Base-by-base conservation (phyloP, 148 eudicot species). In the Pouteria glomerata region DNA sequence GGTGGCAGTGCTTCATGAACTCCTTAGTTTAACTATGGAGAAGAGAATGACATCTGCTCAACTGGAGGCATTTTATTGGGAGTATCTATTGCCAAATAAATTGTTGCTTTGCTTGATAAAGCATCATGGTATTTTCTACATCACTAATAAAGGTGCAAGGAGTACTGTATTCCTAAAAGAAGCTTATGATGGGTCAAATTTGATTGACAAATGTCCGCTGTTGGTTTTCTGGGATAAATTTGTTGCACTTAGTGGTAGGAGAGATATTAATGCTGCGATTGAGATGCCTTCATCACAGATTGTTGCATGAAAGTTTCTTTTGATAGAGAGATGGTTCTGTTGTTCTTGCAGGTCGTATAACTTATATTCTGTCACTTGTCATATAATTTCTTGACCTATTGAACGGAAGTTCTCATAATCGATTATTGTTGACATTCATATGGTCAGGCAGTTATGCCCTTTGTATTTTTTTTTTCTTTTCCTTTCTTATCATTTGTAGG, bases 1-100 rank as follows among this genome's bases (percentile, higher is more conserved):
- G 35, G 87, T 91, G 56, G 96, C 90, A 26, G 90, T 94, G 82
- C 93, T 94, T 69, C 98, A 91, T 73, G 98, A 94, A 82, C 93
- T 94, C 56, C 88, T 94, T n/a, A 94, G 98, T 81, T 78, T 94
- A 66, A 89, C 91, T 8, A 77, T 91, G 82, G 85, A 87, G 75
- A 94, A 88, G 74, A 82, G 88, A 79, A 73, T 94, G 88, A 89
- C 96, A 29, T 83, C 97, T 60, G 83, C 78, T 72, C 98, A 91
- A 64, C 77, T 94, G 63, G 89, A 84, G 55, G 89, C 88, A 26
- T 91, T 94, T 80, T 95, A 88, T 60, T 74, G 83, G 0, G 98
- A 89, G 82, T 78, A 81, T 70, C 81, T 84, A 41, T 81, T 94
- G 70, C 98, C 98, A 12, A 79, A 88, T 62, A 86, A 84, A 77